phyloP scores from a whole-genome alignment of 305 asterid species.

The Vinca major region DNA sequence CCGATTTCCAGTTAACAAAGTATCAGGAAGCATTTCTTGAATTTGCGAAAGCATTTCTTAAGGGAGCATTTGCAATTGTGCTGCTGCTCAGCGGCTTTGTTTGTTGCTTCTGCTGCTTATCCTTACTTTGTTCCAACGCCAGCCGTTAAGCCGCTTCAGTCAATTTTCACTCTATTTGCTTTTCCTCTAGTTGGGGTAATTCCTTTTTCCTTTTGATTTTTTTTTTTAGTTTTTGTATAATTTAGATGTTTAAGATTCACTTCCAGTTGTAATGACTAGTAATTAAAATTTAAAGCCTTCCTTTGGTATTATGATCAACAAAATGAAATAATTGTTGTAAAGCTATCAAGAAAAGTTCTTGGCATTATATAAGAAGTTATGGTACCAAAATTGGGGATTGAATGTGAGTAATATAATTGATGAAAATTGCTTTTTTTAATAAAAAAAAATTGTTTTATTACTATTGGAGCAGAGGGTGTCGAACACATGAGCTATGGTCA shows the following conservation, averaged over 20 bases:
- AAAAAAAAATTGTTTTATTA: no score
- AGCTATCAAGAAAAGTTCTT: neutral
- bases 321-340: neutral
- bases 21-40: conserved; percentile 48
- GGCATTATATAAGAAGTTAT: neutral
- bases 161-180: conserved; percentile 46
- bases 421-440: no score
- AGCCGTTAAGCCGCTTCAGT: conserved; percentile 52
- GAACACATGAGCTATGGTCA: no score
- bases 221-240: neutral
- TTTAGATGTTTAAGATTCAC: neutral
- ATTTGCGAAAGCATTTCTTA: conserved; percentile 53
- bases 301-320: neutral
- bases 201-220: conserved; percentile 6
- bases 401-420: neutral
- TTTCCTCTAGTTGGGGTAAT: conserved; percentile 91
- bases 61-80: conserved; percentile 78
- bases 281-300: neutral
- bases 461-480: no score
- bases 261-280: neutral
- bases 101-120: conserved; percentile 62
- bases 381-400: neutral
- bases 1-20: conserved; percentile 39
- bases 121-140: conserved; percentile 62
- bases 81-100: conserved; percentile 71